Evolutionary conservation across 345 rosid species (phyloP).

Genomic region (Aethionema arabicum): DNA sequence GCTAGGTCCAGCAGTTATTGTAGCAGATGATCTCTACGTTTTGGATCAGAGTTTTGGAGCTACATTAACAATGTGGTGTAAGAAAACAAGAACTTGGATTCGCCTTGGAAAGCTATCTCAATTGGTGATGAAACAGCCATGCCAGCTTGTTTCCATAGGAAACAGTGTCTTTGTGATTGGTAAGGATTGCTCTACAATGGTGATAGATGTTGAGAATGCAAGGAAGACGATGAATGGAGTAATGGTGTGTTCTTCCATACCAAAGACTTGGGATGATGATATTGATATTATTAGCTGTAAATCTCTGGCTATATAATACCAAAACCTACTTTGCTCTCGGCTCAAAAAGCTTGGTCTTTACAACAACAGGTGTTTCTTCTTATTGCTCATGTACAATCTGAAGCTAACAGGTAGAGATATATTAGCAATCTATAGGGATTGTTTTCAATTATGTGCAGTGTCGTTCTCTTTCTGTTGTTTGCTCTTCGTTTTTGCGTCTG

Average conservation of each 20-base stretch:
- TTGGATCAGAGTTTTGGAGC: constrained; percentile 76
- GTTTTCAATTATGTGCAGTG: too few relatives aligned
- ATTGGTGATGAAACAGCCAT: constrained; percentile 62
- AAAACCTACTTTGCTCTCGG: background rate
- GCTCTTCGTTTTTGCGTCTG: too few relatives aligned
- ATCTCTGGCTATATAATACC: constrained; percentile 52
- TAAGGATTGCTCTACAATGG: constrained; percentile 65
- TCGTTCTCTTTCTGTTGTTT: too few relatives aligned
- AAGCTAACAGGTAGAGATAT: too few relatives aligned
- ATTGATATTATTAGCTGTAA: constrained; percentile 55
- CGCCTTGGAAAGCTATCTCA: constrained; percentile 64
- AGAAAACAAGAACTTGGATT: constrained; percentile 58
- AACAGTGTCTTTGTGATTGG: constrained; percentile 63
- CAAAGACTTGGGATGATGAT: constrained; percentile 46
- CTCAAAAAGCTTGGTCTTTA: background rate
- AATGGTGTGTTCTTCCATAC: constrained; percentile 67
- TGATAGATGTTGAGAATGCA: constrained; percentile 51
- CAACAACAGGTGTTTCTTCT: background rate
- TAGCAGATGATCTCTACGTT: constrained; percentile 62
- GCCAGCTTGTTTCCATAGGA: constrained; percentile 64
- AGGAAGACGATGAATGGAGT: constrained; percentile 47
- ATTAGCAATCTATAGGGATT: too few relatives aligned
- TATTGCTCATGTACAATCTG: constrained; percentile 2
- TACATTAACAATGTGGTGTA: constrained; percentile 65
- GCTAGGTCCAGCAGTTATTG: constrained; percentile 76